Evolutionary conservation across 2,329 filamentous ascomycete species (phyloP), one percentile per base, ranked within the genome.

Genomic region (Leptographium flavum): DNA sequence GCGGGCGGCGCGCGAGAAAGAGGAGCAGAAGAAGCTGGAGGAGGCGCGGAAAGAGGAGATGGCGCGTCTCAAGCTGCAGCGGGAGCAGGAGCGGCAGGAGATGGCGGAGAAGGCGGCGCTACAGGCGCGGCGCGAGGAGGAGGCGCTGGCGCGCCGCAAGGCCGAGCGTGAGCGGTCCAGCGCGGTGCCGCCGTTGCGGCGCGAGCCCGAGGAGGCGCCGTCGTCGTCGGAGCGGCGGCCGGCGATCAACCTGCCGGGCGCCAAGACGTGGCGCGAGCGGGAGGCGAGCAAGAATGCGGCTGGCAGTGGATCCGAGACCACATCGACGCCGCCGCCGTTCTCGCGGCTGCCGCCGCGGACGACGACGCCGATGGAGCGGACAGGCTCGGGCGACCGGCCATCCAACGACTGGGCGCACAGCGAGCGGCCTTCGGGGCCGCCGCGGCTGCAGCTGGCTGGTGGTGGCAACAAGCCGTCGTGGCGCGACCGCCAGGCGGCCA

Each of bases 81-180:
- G 76, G 54, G 76, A 79, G 52, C 69, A 70, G 60, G 76, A 82
- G 62, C 73, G 76, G 46, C 73, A 93, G 63, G 82, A 87, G 61
- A 65, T 68, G 49, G 59, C 74, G 50, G 77, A 81, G 65, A 75
- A 73, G 62, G 74, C 71, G 40, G 76, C 76, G 13, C 65, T 76
- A 54, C 90, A 95, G 65, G 79, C 77, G 55, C 76, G 87, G 58
- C 80, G 85, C 61, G 88, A 94, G 63, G 87, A 92, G 56, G 88
- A 94, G 62, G 88, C 87, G 15, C 78, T 88, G 64, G 83, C 82
- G 53, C 78, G 83, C 55, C 77, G 75, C 61, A 76, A 72, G 57
- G 80, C 73, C 48, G 77, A 77, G 62, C 85, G 76, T 64, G 74
- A 74, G 56, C 66, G 66, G 54, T 60, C 52, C 22, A 27, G 28